Base-by-base conservation (phyloP, 257 asterid genomes). In the Rubia yunnanensis region DNA sequence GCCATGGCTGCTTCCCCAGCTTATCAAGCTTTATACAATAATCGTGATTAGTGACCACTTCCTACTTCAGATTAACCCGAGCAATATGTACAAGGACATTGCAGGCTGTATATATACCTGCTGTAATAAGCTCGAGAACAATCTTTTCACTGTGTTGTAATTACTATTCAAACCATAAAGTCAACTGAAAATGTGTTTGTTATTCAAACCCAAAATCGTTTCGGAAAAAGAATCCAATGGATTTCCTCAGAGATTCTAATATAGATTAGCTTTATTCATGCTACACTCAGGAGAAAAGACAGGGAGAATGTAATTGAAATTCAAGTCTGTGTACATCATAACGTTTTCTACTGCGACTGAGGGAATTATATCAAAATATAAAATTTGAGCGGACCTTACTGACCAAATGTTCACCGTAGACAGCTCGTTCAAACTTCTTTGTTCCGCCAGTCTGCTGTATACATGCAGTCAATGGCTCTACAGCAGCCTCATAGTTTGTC, bases 331-430 rank as follows among this genome's bases (percentile, higher is more conserved):
- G 46, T 38, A 39, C 48, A 11, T 39, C 17, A 39, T 39, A n/a
- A n/a, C n/a, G n/a, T n/a, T n/a, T n/a, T n/a, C n/a, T n/a, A n/a
- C n/a, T n/a, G n/a, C n/a, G n/a, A n/a, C n/a, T n/a, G n/a, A n/a
- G n/a, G n/a, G n/a, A n/a, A n/a, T 15, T 15, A 46, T n/a, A 18
- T 64, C 59, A 64, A 8, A 46, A 48, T 0, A 81, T 77, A 69
- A 89, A 94, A 69, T 94, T 94, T 76, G 78, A 86, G 52, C 46
- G 62, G 52, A 90, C 96, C 86, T 90, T 90, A 73, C 89, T 61
- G 20, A 82, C 95, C 85, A 88, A 82, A 74, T 94, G 97, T 80
- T 88, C 80, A 41, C 97, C 96, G 15, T 94, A 94, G 56, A 84
- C 95, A 70, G 96, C 97, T 55, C 81, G 84, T 38, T 81, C 77